Percentiles rank a stretch among this genome's conserved stretches.
Evolutionary conservation across 768 basidiomycete species (phyloP).

Genomic region (Macrolepiota dolichaula): DNA sequence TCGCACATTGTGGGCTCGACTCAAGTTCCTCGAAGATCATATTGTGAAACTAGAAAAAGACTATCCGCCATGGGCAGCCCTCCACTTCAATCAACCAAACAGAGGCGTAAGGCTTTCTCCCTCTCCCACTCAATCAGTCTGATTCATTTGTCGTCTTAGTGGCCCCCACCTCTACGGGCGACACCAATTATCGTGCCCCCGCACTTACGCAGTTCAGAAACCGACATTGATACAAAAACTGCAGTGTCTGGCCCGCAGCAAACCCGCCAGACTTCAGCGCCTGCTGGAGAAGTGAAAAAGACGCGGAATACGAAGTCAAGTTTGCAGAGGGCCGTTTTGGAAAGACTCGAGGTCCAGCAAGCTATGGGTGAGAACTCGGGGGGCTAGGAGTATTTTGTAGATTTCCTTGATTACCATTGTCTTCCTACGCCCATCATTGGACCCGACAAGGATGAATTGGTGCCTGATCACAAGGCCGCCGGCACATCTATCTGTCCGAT

Average conservation of each 20-base stretch:
- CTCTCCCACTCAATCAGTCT: background rate
- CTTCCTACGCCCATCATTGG: no score
- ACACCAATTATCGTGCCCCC: slow-evolving; percentile 79
- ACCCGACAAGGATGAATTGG: no score
- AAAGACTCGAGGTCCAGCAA: slow-evolving; percentile 69
- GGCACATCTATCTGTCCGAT: no score
- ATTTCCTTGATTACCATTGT: no score
- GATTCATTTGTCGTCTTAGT: slow-evolving; percentile 37
- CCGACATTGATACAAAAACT: slow-evolving; percentile 8
- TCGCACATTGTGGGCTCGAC: slow-evolving; percentile 55
- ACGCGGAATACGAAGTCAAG: slow-evolving; percentile 52
- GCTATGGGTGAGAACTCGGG: slow-evolving; percentile 49
- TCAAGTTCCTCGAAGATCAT: slow-evolving; percentile 75
- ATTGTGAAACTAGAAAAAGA: slow-evolving; percentile 74
- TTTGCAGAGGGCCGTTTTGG: slow-evolving; percentile 71
- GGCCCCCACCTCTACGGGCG: slow-evolving; percentile 79
- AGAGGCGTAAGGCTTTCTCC: slow-evolving; percentile 58
- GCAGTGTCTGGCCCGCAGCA: slow-evolving; percentile 11
- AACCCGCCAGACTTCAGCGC: background rate
- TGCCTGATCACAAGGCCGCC: no score
- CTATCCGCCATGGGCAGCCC: slow-evolving; percentile 83
- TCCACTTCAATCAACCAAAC: slow-evolving; percentile 85
- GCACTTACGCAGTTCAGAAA: slow-evolving; percentile 37
- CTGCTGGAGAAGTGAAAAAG: slow-evolving; percentile 20
- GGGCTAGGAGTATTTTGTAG: no score